These are phyloP conservation scores for Cotoneaster glaucophyllus DNA, from an alignment of 306 rosid species.

Conservation along the genomic window DNA sequence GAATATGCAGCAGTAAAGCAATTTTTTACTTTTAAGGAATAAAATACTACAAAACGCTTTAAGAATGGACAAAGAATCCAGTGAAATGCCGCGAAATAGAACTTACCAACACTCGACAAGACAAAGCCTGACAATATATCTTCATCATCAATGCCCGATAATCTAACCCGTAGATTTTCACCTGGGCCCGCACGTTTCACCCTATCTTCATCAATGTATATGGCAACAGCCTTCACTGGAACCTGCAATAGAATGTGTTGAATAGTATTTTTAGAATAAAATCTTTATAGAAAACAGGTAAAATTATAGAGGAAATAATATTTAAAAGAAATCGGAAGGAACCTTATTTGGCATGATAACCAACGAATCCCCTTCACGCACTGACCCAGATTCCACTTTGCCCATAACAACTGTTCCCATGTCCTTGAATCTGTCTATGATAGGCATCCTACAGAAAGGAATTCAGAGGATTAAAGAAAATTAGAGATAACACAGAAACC, in stretches of 20 bases:
- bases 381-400: constrained; percentile 85
- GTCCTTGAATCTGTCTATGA: constrained; percentile 88
- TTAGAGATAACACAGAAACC: background rate
- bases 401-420: constrained; percentile 99
- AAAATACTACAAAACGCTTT: background rate
- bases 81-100: background rate
- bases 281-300: background rate
- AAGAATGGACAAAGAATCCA: background rate
- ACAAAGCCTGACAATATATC: constrained; percentile 74
- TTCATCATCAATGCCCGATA: constrained; percentile 85
- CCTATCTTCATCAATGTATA: constrained; percentile 61
- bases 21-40: background rate
- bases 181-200: constrained; percentile 95
- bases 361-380: constrained; percentile 75
- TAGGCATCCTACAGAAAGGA: constrained; percentile 67
- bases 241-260: constrained; percentile 39
- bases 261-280: constrained; percentile 3
- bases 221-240: constrained; percentile 65
- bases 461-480: constrained; percentile 2
- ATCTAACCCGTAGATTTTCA: constrained; percentile 81
- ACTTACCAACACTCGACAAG: constrained; percentile 74
- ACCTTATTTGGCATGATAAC: constrained; percentile 98
- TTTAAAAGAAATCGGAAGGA: background rate
- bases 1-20: background rate
- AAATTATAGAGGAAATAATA: background rate